Evolutionary conservation across 352 stramenopile genomes (phyloP), one percentile per base, ranked within the genome.

Genomic region (Phytophthora fragariae): DNA sequence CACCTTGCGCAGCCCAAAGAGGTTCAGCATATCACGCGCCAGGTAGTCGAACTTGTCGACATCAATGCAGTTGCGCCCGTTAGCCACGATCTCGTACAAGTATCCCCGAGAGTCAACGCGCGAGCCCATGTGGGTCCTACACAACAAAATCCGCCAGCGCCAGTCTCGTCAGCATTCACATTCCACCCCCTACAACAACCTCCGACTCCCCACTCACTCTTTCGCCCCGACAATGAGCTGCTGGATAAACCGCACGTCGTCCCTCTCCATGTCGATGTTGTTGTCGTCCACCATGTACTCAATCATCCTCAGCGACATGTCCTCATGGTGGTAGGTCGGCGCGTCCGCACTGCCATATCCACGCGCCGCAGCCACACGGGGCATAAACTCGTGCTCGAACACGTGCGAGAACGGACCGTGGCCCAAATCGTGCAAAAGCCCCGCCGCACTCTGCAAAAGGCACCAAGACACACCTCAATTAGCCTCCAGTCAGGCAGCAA

Each of bases 341-440:
- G 62, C 33, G 27, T 73, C 54, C 14, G 64, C 31, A 60, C 65
- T 68, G 37, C 72, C 62, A 49, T 83, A 83, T 2, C 76, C 76
- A 9, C 65, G 54, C 7, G 69, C 70, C 44, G 82, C 72, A 14
- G 75, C 65, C 24, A 92, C 82, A n/a, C 72, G 76, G 19, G 80
- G 82, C 76, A 98, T 94, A 68, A 98, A 98, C 58, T 93, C 81
- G 53, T 89, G 82, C 76, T 99, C 97, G 76, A 98, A 99, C 5
- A 99, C 82, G 75, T 99, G 98, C 21, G 87, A 98, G 77, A 97
- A 99, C 2, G 97, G 96, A 1, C 98, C 98, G 75, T 99, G 98
- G 3, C 97, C 94, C 29, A 98, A 71, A 62, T 97, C 91, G 53
- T 97, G 92, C 52, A 92, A 81, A 39, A 97, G 62, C 12, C 88